phyloP scores from a whole-genome alignment of 371 early-diverging fungal species.

The Thermomucor indicae-seudaticae region DNA sequence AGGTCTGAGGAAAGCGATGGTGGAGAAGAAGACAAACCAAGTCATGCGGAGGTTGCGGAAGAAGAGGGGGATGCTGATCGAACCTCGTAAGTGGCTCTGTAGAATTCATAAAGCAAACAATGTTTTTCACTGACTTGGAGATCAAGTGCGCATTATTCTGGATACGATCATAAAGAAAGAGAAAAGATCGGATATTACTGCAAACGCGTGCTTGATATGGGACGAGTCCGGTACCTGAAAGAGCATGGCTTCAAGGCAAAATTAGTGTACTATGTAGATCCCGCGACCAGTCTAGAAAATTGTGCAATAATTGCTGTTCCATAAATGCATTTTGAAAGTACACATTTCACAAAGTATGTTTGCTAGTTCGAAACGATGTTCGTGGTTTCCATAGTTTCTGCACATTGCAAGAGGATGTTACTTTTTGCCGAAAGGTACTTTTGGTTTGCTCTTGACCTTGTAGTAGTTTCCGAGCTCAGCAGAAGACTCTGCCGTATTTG shows the following conservation, averaged over 20 bases:
- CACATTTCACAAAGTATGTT: too few relatives aligned
- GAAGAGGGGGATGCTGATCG: conserved; percentile 45
- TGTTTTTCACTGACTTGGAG: not conserved
- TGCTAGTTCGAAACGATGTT: too few relatives aligned
- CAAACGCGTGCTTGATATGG: conserved; percentile 73
- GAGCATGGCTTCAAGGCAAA: conserved; percentile 52
- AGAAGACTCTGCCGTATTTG: conserved; percentile 77
- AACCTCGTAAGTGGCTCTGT: conserved; percentile 30
- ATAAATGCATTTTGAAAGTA: too few relatives aligned
- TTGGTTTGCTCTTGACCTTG: conserved; percentile 16
- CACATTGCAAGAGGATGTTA: too few relatives aligned
- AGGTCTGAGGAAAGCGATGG: conserved; percentile 9
- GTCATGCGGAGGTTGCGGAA: conserved; percentile 36
- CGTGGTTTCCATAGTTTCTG: too few relatives aligned
- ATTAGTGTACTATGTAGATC: conserved; percentile 65
- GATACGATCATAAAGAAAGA: conserved; percentile 54
- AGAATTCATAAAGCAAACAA: too few relatives aligned
- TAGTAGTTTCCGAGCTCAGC: conserved; percentile 53
- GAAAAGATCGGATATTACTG: conserved; percentile 66
- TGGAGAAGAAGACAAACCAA: too few relatives aligned
- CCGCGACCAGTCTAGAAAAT: conserved; percentile 66
- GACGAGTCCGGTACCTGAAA: conserved; percentile 56
- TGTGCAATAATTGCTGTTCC: conserved; percentile 64
- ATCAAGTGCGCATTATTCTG: conserved; percentile 53
- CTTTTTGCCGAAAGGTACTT: too few relatives aligned